These are phyloP conservation scores for Peronospora belbahrii DNA, from an alignment of 352 stramenopile species.

Conservation along the genomic window DNA sequence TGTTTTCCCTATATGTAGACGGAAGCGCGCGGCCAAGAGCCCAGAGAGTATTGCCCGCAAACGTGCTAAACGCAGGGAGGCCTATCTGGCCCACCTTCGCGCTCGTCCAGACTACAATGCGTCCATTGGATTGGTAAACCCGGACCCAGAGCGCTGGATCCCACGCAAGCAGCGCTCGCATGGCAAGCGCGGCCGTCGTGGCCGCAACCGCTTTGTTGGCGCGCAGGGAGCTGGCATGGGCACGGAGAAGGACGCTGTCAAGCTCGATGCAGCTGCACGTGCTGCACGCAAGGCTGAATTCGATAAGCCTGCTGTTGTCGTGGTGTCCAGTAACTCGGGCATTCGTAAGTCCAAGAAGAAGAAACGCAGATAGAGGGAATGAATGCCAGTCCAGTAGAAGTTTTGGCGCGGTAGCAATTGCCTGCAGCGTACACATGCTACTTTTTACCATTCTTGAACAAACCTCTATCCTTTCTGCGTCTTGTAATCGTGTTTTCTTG, in stretches of 20 bases:
- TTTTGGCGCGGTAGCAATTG: constrained; percentile 1
- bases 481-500: constrained; percentile 16
- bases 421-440: constrained; percentile 7
- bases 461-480: constrained; percentile 15
- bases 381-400: constrained; percentile 13
- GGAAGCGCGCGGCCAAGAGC: constrained; percentile 66
- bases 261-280: constrained; percentile 73
- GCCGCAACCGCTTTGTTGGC: constrained; percentile 77
- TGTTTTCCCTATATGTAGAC: constrained; percentile 20
- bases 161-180: constrained; percentile 80
- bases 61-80: constrained; percentile 59
- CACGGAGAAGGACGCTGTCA: constrained; percentile 74
- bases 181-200: constrained; percentile 62
- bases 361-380: constrained; percentile 64
- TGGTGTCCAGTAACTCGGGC: constrained; percentile 53
- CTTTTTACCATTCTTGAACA: constrained; percentile 12
- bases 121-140: constrained; percentile 65
- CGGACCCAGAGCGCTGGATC: constrained; percentile 79
- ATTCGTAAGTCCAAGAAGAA: constrained; percentile 83
- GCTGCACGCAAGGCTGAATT: constrained; percentile 56
- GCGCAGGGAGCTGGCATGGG: constrained; percentile 71
- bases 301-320: constrained; percentile 49
- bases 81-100: constrained; percentile 50
- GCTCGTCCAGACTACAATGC: constrained; percentile 67
- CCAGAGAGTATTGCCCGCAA: constrained; percentile 66